These are phyloP conservation scores for Russula lepida DNA, from an alignment of 768 basidiomycete genomes.

Conservation along the genomic window DNA sequence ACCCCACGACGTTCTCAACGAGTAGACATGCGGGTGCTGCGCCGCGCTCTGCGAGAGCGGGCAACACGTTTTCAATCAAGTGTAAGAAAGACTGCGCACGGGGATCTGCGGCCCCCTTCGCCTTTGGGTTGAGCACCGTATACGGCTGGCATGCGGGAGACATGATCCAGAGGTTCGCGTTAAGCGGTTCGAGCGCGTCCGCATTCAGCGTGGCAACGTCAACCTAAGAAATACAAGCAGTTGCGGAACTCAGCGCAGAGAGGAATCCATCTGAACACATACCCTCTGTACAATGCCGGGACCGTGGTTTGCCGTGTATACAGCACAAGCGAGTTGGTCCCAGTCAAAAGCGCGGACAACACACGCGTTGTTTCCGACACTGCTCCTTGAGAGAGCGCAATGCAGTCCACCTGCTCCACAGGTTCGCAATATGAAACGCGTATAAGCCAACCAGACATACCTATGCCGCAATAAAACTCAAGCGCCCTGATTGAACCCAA, in stretches of 20 bases:
- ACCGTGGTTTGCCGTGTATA: conserved; percentile 58
- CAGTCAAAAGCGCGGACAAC: conserved; percentile 73
- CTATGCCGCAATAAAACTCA: conserved; percentile 80
- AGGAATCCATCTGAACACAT: conserved; percentile 9
- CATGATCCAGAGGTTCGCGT: conserved; percentile 65
- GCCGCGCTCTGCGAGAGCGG: conserved; percentile 39
- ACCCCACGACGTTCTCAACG: conserved; percentile 77
- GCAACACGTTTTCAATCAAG: conserved; percentile 54
- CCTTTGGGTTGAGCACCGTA: conserved; percentile 65
- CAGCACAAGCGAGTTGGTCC: conserved; percentile 66
- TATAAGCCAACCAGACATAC: conserved; percentile 28
- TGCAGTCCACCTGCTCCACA: conserved; percentile 55
- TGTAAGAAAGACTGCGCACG: conserved; percentile 70
- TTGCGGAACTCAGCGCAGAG: not conserved
- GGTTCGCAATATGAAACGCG: not conserved
- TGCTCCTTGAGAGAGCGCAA: conserved; percentile 50
- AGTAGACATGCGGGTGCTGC: conserved; percentile 52
- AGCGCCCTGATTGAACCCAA: conserved; percentile 22
- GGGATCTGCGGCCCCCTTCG: conserved; percentile 64
- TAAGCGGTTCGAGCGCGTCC: conserved; percentile 34
- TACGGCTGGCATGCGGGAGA: conserved; percentile 84
- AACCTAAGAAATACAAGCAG: conserved; percentile 28
- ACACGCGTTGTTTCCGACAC: conserved; percentile 29
- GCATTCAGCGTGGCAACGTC: conserved; percentile 57
- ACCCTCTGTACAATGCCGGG: conserved; percentile 44